phyloP scores from a whole-genome alignment of 306 rosid species.

The Vigna angularis region DNA sequence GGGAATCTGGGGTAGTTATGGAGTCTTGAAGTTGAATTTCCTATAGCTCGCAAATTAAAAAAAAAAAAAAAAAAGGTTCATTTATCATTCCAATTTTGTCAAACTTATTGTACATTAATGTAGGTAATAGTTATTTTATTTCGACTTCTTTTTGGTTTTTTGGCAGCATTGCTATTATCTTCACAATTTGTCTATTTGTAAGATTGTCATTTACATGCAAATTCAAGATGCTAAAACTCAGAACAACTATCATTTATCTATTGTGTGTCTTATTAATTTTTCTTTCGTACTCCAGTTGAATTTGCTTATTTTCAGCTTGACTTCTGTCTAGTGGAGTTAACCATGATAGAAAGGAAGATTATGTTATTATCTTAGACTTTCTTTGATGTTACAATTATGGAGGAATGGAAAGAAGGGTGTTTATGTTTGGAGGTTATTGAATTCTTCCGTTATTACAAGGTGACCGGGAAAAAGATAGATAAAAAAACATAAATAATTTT shows the following conservation, averaged over 20 bases:
- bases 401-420: too few relatives aligned
- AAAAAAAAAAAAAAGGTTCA: not conserved
- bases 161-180: not conserved
- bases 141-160: not conserved
- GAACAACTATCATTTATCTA: not conserved
- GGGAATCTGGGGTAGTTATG: not conserved
- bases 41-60: not conserved
- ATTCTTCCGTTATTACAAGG: too few relatives aligned
- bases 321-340: not conserved
- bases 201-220: slow-evolving; percentile 2
- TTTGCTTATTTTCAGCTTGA: not conserved
- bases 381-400: not conserved
- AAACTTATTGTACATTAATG: slow-evolving; percentile 3
- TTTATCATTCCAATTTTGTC: slow-evolving; percentile 21
- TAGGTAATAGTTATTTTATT: not conserved
- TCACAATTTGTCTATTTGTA: not conserved
- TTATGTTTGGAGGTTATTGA: too few relatives aligned
- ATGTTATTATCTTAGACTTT: not conserved
- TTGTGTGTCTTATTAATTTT: not conserved
- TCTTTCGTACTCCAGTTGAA: not conserved
- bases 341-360: not conserved
- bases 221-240: not conserved
- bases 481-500: too few relatives aligned
- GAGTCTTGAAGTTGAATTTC: slow-evolving; percentile 5
- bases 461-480: too few relatives aligned